Evolutionary conservation across 1,284 basidiomycete species (phyloP).

Genomic region (Earliella scabrosa): DNA sequence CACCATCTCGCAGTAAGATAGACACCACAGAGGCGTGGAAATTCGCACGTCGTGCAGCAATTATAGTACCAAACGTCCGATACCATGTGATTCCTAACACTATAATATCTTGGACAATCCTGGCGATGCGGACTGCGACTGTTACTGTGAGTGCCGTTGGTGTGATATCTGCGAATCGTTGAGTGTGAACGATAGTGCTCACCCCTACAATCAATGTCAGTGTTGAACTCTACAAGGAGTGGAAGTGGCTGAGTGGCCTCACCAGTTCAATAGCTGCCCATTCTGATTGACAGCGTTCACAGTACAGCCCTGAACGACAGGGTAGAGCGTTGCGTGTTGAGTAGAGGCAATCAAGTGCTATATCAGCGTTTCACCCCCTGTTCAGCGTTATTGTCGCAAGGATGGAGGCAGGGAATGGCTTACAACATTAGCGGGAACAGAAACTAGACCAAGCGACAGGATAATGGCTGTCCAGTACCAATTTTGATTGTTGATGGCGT

Average conservation of each 20-base stretch:
- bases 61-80: background rate
- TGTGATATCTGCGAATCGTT: background rate
- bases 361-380: background rate
- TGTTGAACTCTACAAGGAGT: no score
- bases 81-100: constrained; percentile 14
- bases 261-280: background rate
- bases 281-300: background rate
- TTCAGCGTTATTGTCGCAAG: no score
- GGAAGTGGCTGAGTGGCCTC: background rate
- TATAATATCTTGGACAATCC: background rate
- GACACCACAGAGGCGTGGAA: background rate
- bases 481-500: constrained; percentile 12
- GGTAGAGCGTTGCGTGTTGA: no score
- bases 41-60: background rate
- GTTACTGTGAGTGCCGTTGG: background rate
- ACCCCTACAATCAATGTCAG: no score
- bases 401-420: no score
- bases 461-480: constrained; percentile 11
- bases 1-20: constrained; percentile 9
- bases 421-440: constrained; percentile 4
- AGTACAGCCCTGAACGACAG: background rate
- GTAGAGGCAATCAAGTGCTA: background rate
- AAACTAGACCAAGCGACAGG: background rate
- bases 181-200: no score
- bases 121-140: background rate